Evolutionary conservation across 306 rosid genomes (phyloP).

Genomic region (Castanea crenata): DNA sequence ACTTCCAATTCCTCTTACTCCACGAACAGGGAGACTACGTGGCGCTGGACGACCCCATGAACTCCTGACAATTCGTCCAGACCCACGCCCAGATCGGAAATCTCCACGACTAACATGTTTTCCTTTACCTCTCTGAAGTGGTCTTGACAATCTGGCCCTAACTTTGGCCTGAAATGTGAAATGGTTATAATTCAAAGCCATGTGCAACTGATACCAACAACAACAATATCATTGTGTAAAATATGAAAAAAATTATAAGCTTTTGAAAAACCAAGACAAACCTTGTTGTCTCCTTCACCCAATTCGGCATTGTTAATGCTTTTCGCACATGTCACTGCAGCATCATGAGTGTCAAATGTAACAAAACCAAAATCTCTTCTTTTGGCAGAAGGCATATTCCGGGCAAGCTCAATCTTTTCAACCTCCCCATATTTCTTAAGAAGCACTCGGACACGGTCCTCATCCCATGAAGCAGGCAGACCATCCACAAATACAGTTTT

Average conservation of each 20-base stretch:
- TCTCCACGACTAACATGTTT: constrained; percentile 73
- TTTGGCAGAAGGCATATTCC: constrained; percentile 97
- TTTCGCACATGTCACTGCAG: constrained; percentile 86
- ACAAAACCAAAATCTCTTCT: constrained; percentile 96
- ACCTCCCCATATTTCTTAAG: constrained; percentile 77
- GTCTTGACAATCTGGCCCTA: constrained; percentile 95
- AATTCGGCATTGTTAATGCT: constrained; percentile 83
- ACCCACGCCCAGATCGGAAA: constrained; percentile 51
- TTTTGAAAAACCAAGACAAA: constrained; percentile 29
- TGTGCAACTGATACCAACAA: neutral
- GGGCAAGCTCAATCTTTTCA: constrained; percentile 86
- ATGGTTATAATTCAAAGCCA: constrained; percentile 14
- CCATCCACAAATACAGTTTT: constrained; percentile 98
- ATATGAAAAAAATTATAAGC: neutral
- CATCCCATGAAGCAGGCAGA: constrained; percentile 89
- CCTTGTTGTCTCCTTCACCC: constrained; percentile 94
- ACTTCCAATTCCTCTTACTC: constrained; percentile 65
- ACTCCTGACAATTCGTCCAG: constrained; percentile 55
- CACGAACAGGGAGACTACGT: constrained; percentile 56
- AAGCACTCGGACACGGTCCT: constrained; percentile 66
- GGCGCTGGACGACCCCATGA: constrained; percentile 82
- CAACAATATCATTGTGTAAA: neutral
- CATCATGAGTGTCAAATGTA: constrained; percentile 84
- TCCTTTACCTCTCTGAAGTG: constrained; percentile 93
- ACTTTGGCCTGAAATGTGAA: constrained; percentile 74